These are phyloP conservation scores for Brassica balearica DNA, from an alignment of 441 rosid genomes.

Conservation along the genomic window DNA sequence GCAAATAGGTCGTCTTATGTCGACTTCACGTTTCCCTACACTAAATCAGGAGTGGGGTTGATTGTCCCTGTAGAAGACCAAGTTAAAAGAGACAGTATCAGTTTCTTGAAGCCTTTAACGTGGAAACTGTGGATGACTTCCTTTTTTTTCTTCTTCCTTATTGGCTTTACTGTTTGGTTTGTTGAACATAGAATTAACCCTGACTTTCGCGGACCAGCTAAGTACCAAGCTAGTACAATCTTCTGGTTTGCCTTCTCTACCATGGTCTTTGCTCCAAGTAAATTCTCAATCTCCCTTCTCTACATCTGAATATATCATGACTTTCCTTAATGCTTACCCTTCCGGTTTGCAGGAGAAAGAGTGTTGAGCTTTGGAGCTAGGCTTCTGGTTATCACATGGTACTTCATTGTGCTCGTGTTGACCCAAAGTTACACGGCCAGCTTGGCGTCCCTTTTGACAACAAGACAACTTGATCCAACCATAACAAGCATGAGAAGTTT, in stretches of 20 bases:
- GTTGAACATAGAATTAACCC: constrained; percentile 66
- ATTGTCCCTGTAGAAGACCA: constrained; percentile 52
- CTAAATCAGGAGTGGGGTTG: constrained; percentile 62
- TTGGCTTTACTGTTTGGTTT: constrained; percentile 64
- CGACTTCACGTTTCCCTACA: constrained; percentile 66
- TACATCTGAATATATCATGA: background rate
- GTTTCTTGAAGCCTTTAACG: constrained; percentile 66
- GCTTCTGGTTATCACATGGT: constrained; percentile 60
- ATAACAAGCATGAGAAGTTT: constrained; percentile 49
- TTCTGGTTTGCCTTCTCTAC: constrained; percentile 77
- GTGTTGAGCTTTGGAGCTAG: constrained; percentile 57
- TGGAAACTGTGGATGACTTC: constrained; percentile 45
- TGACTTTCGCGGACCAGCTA: constrained; percentile 60
- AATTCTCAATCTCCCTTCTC: background rate
- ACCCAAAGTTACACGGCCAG: constrained; percentile 71
- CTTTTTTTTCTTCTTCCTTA: constrained; percentile 52
- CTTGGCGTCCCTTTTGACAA: constrained; percentile 57
- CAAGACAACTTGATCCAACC: constrained; percentile 51
- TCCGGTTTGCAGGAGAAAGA: constrained; percentile 56
- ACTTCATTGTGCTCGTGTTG: constrained; percentile 62
- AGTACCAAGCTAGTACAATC: constrained; percentile 62
- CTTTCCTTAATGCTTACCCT: background rate
- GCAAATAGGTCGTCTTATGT: constrained; percentile 55
- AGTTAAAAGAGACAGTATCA: constrained; percentile 47
- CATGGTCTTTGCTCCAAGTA: constrained; percentile 72